Evolutionary conservation across 306 rosid genomes (phyloP), one percentile per base, ranked within the genome.

Genomic region (Cucumis hystrix): DNA sequence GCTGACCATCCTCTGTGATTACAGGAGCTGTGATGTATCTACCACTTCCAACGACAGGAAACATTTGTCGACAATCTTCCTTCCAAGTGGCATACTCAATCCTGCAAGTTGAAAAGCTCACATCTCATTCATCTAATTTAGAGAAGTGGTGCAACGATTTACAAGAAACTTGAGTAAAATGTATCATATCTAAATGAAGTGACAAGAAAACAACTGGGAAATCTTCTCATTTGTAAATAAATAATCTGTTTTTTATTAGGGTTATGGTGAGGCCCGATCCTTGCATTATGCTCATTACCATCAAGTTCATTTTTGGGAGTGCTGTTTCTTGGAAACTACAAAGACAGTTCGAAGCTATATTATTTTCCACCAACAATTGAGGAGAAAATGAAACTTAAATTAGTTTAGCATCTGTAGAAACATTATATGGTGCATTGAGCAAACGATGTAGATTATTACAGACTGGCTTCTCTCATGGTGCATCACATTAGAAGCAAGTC

Each of bases 21-120:
- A 92, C 88, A 25, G 99, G 99, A 43, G 99, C 91, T 58, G 99
- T 91, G 77, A 96, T 88, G 84, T 83, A 96, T 83, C 91, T 85
- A 83, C 98, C 97, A 79, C 99, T 96, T 86, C 98, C 99, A 80
- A 96, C 83, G 67, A 92, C 83, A 77, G 99, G 98, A 87, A 96
- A 96, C 87, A 87, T 62, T 84, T 87, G 90, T 73, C 85, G 77
- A 80, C 99, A 96, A 62, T 91, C 97, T 87, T 92, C 93, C 82
- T 96, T 96, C 86, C 87, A 88, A 71, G 84, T 80, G 72, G 88
- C 92, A 89, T 96, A 96, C 83, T 91, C 87, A 66, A 78, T 65
- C 88, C 99, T 96, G 88, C 86, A 68, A 30, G 45, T 59, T 21
- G n/a, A 25, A 49, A 77, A 63, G 30, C 14, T 6, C 74, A 49